Base-by-base conservation (phyloP, 176 grass and related monocot species). In the Aegilops tauschii region DNA sequence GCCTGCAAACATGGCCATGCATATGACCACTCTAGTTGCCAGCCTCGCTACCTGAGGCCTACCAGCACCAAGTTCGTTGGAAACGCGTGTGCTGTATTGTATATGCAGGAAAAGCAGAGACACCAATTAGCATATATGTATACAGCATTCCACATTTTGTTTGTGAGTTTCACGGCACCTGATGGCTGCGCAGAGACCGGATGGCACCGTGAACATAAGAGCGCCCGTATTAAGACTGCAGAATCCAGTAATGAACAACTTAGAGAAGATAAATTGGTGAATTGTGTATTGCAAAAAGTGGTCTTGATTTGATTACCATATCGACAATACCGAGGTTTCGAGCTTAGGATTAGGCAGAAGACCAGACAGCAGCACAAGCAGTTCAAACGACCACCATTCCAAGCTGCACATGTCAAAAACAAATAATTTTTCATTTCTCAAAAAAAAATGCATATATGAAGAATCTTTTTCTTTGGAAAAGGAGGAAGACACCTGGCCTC, bases 291-390 rank as follows among this genome's bases (percentile, higher is more conserved):
- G 27, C 29, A 73, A 25, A 13, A 73, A 4, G 36, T 30, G 13
- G 23, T 54, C 30, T 3, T n/a, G 9, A 56, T 35, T 77, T 2
- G 29, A 59, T 78, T 79, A 79, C 77, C 77, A 79, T 39, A 63
- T 79, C 5, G 77, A 63, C 20, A 79, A 40, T 21, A 79, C 77
- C 0, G 76, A 78, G 18, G 76, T 78, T 35, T 78, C 29, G 21
- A 78, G 76, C 76, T 61, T 59, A 78, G 77, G 77, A 79, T 79
- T 79, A 1, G 77, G 77, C 56, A 79, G 34, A 17, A 79, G 58
- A 8, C 77, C 77, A 4, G 77, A 40, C 18, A 79, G 77, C n/a
- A 79, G 58, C 52, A 79, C 31, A 39, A 79, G 32, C 5, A 79
- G 34, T 17, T 79, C 77, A 25, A 79, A 42, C 12, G 77, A 63